phyloP scores from a whole-genome alignment of 2,329 filamentous ascomycete species.

The Fusarium citri region DNA sequence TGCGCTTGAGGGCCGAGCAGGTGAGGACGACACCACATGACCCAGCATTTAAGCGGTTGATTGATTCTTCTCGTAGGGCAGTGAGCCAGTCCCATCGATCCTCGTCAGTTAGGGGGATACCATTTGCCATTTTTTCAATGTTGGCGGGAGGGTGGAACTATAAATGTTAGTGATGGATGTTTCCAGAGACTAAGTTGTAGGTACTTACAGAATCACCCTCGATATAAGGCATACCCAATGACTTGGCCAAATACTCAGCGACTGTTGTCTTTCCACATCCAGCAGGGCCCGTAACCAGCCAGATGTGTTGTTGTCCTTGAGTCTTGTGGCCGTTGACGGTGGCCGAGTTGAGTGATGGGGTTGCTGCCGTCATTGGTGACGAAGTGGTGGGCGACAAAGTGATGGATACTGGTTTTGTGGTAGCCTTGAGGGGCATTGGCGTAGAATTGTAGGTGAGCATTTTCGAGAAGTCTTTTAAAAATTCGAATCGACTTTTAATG shows the following conservation, averaged over 20 bases:
- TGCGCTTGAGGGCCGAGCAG: conserved; percentile 95
- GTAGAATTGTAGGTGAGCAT: conserved; percentile 66
- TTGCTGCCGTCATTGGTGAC: conserved; percentile 38
- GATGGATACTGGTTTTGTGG: conserved; percentile 48
- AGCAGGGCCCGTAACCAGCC: conserved; percentile 82
- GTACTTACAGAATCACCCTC: conserved; percentile 86
- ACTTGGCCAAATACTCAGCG: conserved; percentile 71
- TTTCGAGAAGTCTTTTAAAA: conserved; percentile 27
- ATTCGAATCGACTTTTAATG: conserved; percentile 3
- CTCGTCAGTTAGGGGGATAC: conserved; percentile 86
- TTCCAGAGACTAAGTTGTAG: too few relatives aligned
- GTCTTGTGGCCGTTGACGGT: conserved; percentile 48
- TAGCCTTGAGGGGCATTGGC: conserved; percentile 58
- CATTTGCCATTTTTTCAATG: conserved; percentile 89
- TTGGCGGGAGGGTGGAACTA: conserved; percentile 82
- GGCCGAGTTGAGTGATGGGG: conserved; percentile 47
- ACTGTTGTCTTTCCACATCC: conserved; percentile 85
- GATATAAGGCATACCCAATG: conserved; percentile 76
- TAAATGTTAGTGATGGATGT: conserved; percentile 45
- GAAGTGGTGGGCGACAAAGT: conserved; percentile 38
- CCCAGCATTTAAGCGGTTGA: conserved; percentile 65
- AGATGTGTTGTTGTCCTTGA: conserved; percentile 73
- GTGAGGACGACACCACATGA: conserved; percentile 88
- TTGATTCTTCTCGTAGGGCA: conserved; percentile 75
- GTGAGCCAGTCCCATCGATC: conserved; percentile 99